A percentile compares a stretch with the other conserved stretches of the same genome.
Evolutionary conservation across 1,139 yeast species (phyloP).

Genomic region (Candida sojae): DNA sequence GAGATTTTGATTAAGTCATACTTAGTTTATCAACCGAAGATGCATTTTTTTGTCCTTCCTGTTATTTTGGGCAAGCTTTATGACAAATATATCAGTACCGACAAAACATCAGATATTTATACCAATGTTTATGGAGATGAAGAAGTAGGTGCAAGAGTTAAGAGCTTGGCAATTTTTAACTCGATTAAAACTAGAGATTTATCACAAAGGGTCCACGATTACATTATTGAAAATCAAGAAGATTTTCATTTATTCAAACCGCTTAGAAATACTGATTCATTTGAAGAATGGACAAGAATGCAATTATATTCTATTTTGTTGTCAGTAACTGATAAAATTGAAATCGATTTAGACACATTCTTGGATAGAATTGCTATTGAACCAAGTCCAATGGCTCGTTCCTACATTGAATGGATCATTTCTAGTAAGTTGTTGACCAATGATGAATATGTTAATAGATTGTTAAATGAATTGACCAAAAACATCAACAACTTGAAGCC

Average conservation of each 20-base stretch:
- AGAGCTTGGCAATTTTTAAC: conserved; percentile 47
- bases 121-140: conserved; percentile 54
- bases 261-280: conserved; percentile 58
- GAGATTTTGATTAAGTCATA: conserved; percentile 50
- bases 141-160: conserved; percentile 59
- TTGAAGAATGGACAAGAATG: conserved; percentile 68
- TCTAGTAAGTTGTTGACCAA: conserved; percentile 37
- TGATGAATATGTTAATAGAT: conserved; percentile 16
- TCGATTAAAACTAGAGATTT: conserved; percentile 31
- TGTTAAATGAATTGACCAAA: conserved; percentile 20
- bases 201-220: conserved; percentile 41
- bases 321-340: conserved; percentile 29
- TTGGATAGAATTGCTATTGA: conserved; percentile 44
- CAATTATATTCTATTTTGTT: conserved; percentile 57
- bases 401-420: conserved; percentile 78
- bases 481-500: conserved; percentile 39
- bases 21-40: conserved; percentile 54
- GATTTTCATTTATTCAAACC: conserved; percentile 48
- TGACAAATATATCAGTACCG: conserved; percentile 36
- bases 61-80: conserved; percentile 52
- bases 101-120: conserved; percentile 41
- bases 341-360: conserved; percentile 22
- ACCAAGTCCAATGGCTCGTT: conserved; percentile 75
- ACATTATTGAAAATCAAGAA: conserved; percentile 41
- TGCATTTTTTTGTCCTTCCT: conserved; percentile 63